Percentiles rank a stretch among this genome's conserved stretches.
Evolutionary conservation across 352 stramenopile genomes (phyloP).

Genomic region (Thraustotheca clavata): DNA sequence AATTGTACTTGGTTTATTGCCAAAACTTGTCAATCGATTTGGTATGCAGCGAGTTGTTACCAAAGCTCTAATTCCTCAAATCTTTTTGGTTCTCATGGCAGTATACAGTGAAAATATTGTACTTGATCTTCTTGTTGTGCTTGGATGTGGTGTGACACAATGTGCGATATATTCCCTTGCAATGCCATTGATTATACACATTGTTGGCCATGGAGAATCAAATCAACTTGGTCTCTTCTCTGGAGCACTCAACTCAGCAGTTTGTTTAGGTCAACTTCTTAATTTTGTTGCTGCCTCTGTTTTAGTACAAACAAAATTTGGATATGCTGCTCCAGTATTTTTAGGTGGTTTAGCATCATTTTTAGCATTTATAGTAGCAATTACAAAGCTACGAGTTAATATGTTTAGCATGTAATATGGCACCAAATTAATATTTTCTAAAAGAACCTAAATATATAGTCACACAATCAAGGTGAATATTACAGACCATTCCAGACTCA

Average conservation of each 20-base stretch:
- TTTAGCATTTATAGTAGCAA: background rate
- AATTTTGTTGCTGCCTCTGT: constrained; percentile 55
- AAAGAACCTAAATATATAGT: no score
- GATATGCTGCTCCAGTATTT: constrained; percentile 53
- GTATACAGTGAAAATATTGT: constrained; percentile 35
- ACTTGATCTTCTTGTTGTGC: constrained; percentile 20
- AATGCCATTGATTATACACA: constrained; percentile 1
- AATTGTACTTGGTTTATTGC: constrained; percentile 40
- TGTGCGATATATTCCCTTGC: background rate
- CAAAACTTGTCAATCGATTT: constrained; percentile 34
- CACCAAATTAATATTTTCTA: no score
- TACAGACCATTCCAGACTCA: no score
- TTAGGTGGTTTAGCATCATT: constrained; percentile 33
- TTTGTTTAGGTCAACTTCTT: constrained; percentile 58
- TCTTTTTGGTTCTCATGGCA: constrained; percentile 43
- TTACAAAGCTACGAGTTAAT: background rate
- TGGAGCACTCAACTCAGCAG: constrained; percentile 63
- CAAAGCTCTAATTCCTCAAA: constrained; percentile 36
- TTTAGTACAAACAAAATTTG: constrained; percentile 52
- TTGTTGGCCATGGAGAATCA: constrained; percentile 5
- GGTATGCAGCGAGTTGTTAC: constrained; percentile 37
- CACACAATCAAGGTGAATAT: no score
- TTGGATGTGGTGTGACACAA: background rate
- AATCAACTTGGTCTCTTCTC: constrained; percentile 59
- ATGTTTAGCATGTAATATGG: background rate